Evolutionary conservation across 495 filamentous ascomycete species (phyloP), one percentile per base, ranked within the genome.

Genomic region (Aspergillus nidulans): DNA sequence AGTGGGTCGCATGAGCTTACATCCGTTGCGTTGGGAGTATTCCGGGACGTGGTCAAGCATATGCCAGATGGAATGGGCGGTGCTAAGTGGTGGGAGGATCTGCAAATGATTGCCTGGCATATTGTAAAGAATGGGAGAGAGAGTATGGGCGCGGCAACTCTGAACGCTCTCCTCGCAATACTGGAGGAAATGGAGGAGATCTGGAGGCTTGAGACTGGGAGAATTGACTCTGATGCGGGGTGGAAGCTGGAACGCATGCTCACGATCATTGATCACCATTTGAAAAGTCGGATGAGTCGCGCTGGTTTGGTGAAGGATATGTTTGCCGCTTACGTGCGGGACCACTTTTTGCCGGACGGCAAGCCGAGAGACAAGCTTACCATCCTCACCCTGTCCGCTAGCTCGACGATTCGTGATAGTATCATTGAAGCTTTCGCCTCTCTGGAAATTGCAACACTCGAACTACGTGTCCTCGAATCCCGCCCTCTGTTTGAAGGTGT

Each of bases 401-500:
- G 80, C 51, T 86, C 84, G 7, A 86, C 84, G 0, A 84, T 87
- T 52, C 63, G 69, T 19, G 69, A 76, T 32, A 65, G 64, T 23
- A 68, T 77, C 19, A 24, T 73, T 0, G 64, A 71, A 20, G 64
- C 67, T 9, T 67, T 63, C 24, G 59, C 50, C 0, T 51, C 63
- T 2, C 41, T 68, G 3, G 58, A 66, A 0, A 53, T 72, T 3
- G 24, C 56, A 0, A 67, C 61, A 7, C 62, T 88, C 23, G 79
- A 84, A 41, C 58, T 88, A 18, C 78, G 72, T 4, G 66, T 89
- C 19, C 71, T 89, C 1, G 86, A 89, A 54, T 87, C 86, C 6
- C 74, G 85, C 3, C 86, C 85, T 0, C 71, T 83, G 6, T 86
- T 71, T 57, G 86, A 89, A 68, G 86, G 86, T 10, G 80, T 81